Percentiles rank a stretch among this genome's conserved stretches.
Conservation (phyloP, 2,329 filamentous ascomycete species). For the Fusarium sp. region DNA sequence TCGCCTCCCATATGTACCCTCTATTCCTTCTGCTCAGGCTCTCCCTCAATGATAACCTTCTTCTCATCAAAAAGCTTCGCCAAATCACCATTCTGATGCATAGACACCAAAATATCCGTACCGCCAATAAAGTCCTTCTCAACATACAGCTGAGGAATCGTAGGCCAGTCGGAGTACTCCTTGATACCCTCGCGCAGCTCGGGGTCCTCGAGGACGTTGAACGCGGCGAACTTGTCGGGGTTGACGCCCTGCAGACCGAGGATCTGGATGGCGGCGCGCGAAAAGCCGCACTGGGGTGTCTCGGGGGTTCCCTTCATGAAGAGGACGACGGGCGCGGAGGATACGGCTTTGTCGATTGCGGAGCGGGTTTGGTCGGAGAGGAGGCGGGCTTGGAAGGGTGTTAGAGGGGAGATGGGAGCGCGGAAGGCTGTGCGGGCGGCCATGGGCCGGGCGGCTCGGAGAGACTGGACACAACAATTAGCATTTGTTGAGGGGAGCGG, state of each 20-base stretch:
- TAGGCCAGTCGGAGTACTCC: constrained; percentile 99
- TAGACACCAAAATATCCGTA: constrained; percentile 95
- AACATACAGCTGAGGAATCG: constrained; percentile 95
- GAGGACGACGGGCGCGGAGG: constrained; percentile 89
- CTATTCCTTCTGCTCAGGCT: constrained; percentile 52
- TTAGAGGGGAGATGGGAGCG: constrained; percentile 42
- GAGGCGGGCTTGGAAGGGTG: constrained; percentile 67
- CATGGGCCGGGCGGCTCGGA: constrained; percentile 53
- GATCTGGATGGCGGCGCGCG: constrained; percentile 93
- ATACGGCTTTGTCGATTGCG: constrained; percentile 91
- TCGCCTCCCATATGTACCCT: constrained; percentile 2
- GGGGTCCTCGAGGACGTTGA: constrained; percentile 94
- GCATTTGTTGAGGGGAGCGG: not conserved
- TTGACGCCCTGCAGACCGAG: constrained; percentile 94
- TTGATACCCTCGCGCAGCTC: constrained; percentile 94
- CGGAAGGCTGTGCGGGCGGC: constrained; percentile 46
- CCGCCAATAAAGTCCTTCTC: constrained; percentile 96
- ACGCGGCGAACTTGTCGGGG: constrained; percentile 95
- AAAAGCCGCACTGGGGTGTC: constrained; percentile 96
- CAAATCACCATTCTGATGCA: constrained; percentile 96
- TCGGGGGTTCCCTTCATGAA: constrained; percentile 99
- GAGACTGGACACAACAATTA: constrained; percentile 45
- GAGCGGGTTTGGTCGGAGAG: constrained; percentile 83
- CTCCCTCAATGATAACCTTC: constrained; percentile 75
- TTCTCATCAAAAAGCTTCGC: constrained; percentile 94